Percentiles rank a stretch among this genome's conserved stretches.
phyloP scores from a whole-genome alignment of 1,284 basidiomycete species.

The Peniophora sp. region DNA sequence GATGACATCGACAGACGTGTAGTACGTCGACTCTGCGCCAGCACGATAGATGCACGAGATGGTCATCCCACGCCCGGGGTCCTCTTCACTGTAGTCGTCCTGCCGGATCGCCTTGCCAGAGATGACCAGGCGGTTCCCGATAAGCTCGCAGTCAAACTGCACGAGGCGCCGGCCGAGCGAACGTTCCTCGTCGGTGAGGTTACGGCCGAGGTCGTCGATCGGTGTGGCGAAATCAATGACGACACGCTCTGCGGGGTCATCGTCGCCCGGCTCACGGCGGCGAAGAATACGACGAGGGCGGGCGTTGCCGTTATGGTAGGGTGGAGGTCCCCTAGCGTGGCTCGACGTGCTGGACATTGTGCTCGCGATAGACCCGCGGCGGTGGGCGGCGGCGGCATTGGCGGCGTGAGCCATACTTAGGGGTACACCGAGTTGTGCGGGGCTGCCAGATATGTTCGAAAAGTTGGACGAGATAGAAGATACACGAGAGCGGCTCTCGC shows the following conservation, averaged over 20 bases:
- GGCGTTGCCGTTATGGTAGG: neutral
- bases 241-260: conserved; percentile 33
- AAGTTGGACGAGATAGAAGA: neutral
- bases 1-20: conserved; percentile 94
- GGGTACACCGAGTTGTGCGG: neutral
- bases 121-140: conserved; percentile 53
- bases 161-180: conserved; percentile 62
- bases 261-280: conserved; percentile 20
- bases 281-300: conserved; percentile 5
- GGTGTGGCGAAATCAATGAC: conserved; percentile 50
- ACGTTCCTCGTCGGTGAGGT: conserved; percentile 53
- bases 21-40: conserved; percentile 72
- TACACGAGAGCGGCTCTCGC: neutral
- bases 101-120: conserved; percentile 56
- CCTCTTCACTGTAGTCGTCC: conserved; percentile 40
- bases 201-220: conserved; percentile 40
- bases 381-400: neutral
- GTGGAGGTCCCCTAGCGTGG: too few species aligned
- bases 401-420: neutral
- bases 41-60: conserved; percentile 89
- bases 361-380: neutral
- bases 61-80: conserved; percentile 38
- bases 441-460: neutral
- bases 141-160: conserved; percentile 55
- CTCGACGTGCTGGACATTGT: neutral